These are phyloP conservation scores for Gossypium herbaceum DNA, from an alignment of 345 rosid genomes.

Conservation along the genomic window DNA sequence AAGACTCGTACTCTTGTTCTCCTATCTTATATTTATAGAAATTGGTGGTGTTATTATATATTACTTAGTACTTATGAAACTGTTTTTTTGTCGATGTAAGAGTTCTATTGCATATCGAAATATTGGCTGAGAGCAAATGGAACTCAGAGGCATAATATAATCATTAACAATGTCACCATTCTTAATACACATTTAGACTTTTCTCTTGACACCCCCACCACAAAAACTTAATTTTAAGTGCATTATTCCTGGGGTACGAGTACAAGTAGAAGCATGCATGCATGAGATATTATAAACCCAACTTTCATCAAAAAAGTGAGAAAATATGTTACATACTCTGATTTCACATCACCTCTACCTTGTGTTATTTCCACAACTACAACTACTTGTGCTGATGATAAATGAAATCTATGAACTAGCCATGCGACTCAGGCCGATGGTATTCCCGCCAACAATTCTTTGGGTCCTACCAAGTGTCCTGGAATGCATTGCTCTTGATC, in stretches of 20 bases:
- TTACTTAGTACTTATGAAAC: too few species aligned
- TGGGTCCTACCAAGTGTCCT: conserved; percentile 38
- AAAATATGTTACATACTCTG: neutral
- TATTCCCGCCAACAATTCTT: conserved; percentile 47
- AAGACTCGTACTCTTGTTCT: too few species aligned
- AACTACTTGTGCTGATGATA: too few species aligned
- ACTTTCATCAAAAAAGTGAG: neutral
- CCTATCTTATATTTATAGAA: too few species aligned
- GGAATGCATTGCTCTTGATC: conserved; percentile 68
- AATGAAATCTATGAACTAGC: neutral
- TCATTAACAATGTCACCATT: neutral
- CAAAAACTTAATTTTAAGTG: neutral
- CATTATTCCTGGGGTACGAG: neutral
- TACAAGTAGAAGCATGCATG: neutral
- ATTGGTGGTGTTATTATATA: too few species aligned
- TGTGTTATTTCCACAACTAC: neutral
- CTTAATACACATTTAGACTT: neutral
- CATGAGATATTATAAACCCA: neutral
- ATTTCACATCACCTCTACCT: neutral
- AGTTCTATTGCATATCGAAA: too few species aligned
- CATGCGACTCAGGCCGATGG: conserved; percentile 26
- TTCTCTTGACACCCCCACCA: neutral
- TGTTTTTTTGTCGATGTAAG: too few species aligned
- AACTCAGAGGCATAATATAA: too few species aligned
- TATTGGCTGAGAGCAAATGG: too few species aligned